Evolutionary conservation across 345 rosid species (phyloP), one percentile per base, ranked within the genome.

Genomic region (Brassica nigra): DNA sequence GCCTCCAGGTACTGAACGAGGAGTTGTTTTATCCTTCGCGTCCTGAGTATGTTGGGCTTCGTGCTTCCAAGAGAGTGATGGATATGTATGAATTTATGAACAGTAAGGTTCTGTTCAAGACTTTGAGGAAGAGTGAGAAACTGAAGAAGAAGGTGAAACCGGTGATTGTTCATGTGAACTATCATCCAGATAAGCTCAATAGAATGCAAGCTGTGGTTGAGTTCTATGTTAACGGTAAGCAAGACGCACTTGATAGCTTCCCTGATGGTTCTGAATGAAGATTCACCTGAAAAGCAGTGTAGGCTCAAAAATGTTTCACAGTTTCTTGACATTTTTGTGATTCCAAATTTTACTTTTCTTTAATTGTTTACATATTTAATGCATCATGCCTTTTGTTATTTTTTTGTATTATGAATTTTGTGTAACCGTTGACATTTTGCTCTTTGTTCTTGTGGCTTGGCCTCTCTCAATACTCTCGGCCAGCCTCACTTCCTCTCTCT

Each of bases 41-140:
- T 86, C 95, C 97, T 15, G 92, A 90, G 2, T 92, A 94, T 63
- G 89, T 74, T 1, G 97, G 91, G n/a, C 97, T 92, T 67, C 90
- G 91, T 68, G 97, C 97, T 31, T 84, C 97, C 11, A 91, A 82
- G 85, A 88, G 97, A 88, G 88, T 91, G 9, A 86, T 95, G 97
- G 99, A 92, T 84, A 85, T 87, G 84, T 92, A 86, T 76, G 82
- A 64, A 78, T 92, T 95, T 72, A 91, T 95, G 97, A 95, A 95
- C 83, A 95, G 97, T 65, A 92, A 95, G 85, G 89, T 92, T 69
- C 94, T 92, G 80, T 92, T 95, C 88, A 92, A 93, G 90, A 91
- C 86, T 23, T 23, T 1, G 97, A 86, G 99, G 83, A 91, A 89
- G 85, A 90, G 89, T 82, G 83, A 81, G 12, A 83, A 82, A 1